Evolutionary conservation across 106 monocot genomes (phyloP).

Genomic region (Hemerocallis citrina): DNA sequence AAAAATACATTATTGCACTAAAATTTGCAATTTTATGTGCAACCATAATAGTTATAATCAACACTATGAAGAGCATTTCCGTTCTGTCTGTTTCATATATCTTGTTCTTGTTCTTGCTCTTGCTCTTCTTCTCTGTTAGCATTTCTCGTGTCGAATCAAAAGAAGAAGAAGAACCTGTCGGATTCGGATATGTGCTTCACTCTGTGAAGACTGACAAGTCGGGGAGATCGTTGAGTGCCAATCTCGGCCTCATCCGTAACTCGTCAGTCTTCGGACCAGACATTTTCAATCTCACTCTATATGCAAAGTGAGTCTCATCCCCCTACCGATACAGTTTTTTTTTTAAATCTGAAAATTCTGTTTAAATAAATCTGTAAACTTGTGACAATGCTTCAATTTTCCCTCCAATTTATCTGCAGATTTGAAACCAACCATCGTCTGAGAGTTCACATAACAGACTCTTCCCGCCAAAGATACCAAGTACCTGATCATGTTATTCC

Average conservation of each 20-base stretch:
- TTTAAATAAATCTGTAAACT: too few species aligned
- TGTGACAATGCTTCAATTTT: too few species aligned
- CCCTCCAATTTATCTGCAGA: conserved; percentile 8
- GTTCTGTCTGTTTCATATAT: too few species aligned
- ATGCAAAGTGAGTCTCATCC: conserved; percentile 21
- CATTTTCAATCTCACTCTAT: conserved; percentile 26
- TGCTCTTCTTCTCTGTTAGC: neutral
- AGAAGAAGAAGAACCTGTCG: conserved; percentile 7
- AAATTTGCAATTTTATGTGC: too few species aligned
- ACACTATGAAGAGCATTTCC: too few species aligned
- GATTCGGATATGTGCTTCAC: conserved; percentile 30
- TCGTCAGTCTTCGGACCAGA: conserved; percentile 35
- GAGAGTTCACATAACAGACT: conserved; percentile 44
- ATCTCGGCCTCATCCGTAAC: conserved; percentile 15
- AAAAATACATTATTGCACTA: too few species aligned
- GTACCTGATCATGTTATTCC: conserved; percentile 40
- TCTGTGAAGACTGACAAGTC: conserved; percentile 11
- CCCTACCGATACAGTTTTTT: too few species aligned
- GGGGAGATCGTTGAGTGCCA: conserved; percentile 25
- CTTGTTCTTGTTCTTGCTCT: too few species aligned
- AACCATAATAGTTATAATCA: too few species aligned
- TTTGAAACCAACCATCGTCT: conserved; percentile 48
- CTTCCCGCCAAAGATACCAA: conserved; percentile 39
- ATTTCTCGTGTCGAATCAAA: neutral
- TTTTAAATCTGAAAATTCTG: neutral